These are phyloP conservation scores for Botryobasidium botryosum DNA, from an alignment of 768 basidiomycete species.

Conservation along the genomic window DNA sequence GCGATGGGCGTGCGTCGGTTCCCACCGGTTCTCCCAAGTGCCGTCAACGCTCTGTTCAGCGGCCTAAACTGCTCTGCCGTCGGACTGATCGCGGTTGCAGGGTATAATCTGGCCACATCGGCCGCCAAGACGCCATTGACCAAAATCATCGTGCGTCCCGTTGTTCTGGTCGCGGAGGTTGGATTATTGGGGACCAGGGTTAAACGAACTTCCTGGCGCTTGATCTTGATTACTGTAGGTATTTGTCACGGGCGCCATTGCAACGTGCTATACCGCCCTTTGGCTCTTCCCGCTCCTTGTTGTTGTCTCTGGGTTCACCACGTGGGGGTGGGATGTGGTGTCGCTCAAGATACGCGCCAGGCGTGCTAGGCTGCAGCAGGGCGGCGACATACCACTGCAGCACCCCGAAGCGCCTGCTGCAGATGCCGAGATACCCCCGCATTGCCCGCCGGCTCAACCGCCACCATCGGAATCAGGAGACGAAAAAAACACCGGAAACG, in stretches of 20 bases:
- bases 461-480: not conserved
- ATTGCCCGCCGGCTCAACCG: not conserved
- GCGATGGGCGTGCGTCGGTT: slow-evolving; percentile 29
- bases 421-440: slow-evolving; percentile 1
- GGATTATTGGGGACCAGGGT: too few relatives aligned
- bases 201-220: too few relatives aligned
- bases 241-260: slow-evolving; percentile 28
- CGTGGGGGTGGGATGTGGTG: slow-evolving; percentile 29
- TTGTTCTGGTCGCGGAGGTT: too few relatives aligned
- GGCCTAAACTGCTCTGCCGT: slow-evolving; percentile 39
- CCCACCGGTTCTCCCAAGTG: slow-evolving; percentile 26
- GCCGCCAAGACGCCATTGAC: slow-evolving; percentile 31
- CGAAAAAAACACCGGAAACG: not conserved
- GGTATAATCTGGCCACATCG: slow-evolving; percentile 28
- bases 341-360: too few relatives aligned
- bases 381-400: not conserved
- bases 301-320: slow-evolving; percentile 24
- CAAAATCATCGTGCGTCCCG: slow-evolving; percentile 24
- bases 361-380: not conserved
- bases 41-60: slow-evolving; percentile 33
- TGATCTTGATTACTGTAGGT: too few relatives aligned
- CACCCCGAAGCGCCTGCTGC: not conserved
- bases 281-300: slow-evolving; percentile 37
- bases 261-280: slow-evolving; percentile 32
- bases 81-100: slow-evolving; percentile 36